Conservation (phyloP, 2,329 filamentous ascomycete species). For the Colletotrichum sp. region DNA sequence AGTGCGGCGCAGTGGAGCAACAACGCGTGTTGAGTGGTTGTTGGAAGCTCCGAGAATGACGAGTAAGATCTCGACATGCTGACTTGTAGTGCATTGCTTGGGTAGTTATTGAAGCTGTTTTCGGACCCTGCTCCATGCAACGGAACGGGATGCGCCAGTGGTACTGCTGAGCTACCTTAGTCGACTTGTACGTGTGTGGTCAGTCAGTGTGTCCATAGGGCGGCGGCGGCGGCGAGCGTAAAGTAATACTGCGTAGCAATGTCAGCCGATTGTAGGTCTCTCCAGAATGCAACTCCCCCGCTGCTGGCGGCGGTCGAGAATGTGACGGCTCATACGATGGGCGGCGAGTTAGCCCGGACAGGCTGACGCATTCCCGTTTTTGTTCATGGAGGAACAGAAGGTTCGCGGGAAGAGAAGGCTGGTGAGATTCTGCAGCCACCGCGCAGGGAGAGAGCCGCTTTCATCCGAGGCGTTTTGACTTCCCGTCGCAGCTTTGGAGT, state of each 20-base stretch:
- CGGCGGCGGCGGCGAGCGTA: neutral
- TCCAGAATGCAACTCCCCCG: neutral
- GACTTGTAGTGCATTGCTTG: neutral
- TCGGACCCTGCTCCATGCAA: neutral
- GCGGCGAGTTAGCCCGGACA: neutral
- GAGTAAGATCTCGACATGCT: neutral
- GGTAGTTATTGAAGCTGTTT: neutral
- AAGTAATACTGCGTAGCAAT: neutral
- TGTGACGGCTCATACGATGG: neutral
- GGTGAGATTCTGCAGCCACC: neutral
- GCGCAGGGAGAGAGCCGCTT: neutral
- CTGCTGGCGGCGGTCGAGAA: neutral
- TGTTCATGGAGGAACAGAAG: neutral
- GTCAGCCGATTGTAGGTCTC: neutral
- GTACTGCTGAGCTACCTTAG: neutral
- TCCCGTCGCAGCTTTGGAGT: neutral
- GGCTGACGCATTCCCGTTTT: neutral
- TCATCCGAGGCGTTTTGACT: constrained; percentile 10
- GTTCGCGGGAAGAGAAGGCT: neutral
- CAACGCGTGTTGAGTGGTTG: neutral
- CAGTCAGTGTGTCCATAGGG: neutral
- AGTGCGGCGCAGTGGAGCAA: neutral
- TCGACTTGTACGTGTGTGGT: neutral
- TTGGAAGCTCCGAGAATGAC: neutral
- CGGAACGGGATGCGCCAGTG: neutral